phyloP scores from a whole-genome alignment of 768 basidiomycete species.

The Mrakia frigida region DNA sequence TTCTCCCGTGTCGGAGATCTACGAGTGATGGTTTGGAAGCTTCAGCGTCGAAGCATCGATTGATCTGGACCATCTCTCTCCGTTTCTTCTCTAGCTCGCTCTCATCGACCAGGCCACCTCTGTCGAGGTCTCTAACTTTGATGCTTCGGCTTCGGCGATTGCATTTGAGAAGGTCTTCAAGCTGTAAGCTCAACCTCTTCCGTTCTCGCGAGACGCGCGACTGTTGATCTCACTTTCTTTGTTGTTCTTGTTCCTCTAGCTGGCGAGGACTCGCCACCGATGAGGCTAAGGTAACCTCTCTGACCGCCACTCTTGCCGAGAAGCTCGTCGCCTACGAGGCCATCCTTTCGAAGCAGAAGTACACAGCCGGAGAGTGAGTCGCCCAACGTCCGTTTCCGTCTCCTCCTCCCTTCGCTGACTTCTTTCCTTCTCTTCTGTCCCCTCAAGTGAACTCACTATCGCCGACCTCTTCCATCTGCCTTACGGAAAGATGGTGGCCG shows the following conservation, averaged over 20 bases:
- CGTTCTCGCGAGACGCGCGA: not conserved
- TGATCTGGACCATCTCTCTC: no score
- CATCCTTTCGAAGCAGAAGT: slow-evolving; percentile 56
- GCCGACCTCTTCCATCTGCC: slow-evolving; percentile 60
- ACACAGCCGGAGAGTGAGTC: slow-evolving; percentile 47
- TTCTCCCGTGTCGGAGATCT: no score
- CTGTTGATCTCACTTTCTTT: not conserved
- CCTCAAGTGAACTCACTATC: slow-evolving; percentile 47
- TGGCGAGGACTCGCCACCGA: slow-evolving; percentile 21
- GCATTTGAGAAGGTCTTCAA: slow-evolving; percentile 54
- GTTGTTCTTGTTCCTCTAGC: not conserved
- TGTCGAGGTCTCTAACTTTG: slow-evolving; percentile 55
- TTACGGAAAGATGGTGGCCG: slow-evolving; percentile 44
- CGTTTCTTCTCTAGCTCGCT: slow-evolving; percentile 38
- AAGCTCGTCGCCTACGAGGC: slow-evolving; percentile 52
- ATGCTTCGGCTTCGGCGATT: slow-evolving; percentile 49
- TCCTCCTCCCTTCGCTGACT: not conserved
- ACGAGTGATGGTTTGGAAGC: no score
- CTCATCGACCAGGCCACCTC: slow-evolving; percentile 48
- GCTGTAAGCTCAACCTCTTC: slow-evolving; percentile 43
- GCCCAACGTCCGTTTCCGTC: slow-evolving; percentile 38
- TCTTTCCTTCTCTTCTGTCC: not conserved
- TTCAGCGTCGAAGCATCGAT: not conserved
- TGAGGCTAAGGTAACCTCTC: slow-evolving; percentile 33
- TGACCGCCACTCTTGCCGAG: slow-evolving; percentile 48